Conservation (phyloP, 768 basidiomycete species). For the Suillus luteus region DNA sequence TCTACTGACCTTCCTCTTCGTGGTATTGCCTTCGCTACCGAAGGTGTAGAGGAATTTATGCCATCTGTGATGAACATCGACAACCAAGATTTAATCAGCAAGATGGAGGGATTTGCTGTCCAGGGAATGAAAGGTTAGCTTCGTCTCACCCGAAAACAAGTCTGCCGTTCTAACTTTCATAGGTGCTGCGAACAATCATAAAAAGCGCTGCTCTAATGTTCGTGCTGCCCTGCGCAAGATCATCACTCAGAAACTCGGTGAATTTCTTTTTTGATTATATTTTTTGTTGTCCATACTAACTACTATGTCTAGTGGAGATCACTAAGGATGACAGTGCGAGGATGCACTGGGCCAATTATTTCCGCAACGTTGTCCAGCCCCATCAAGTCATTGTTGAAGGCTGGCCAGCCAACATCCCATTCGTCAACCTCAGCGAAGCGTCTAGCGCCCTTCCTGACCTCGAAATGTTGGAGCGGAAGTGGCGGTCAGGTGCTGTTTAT, state of each 20-base stretch:
- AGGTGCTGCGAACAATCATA: slow-evolving; percentile 3
- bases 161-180: background rate
- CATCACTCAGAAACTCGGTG: background rate
- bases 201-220: background rate
- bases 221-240: background rate
- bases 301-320: slow-evolving; percentile 8
- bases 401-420: slow-evolving; percentile 8
- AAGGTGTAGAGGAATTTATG: background rate
- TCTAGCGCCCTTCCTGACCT: slow-evolving; percentile 10
- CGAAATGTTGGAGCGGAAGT: background rate
- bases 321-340: slow-evolving; percentile 5
- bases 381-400: slow-evolving; percentile 7
- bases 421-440: slow-evolving; percentile 9
- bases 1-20: background rate
- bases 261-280: background rate
- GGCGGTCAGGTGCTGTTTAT: slow-evolving; percentile 1
- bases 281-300: background rate
- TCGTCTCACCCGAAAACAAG: slow-evolving; percentile 9
- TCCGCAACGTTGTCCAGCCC: background rate
- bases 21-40: background rate
- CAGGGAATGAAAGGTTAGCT: slow-evolving; percentile 16
- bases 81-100: slow-evolving; percentile 14
- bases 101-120: slow-evolving; percentile 18
- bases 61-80: slow-evolving; percentile 8
- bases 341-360: slow-evolving; percentile 13